Conservation (phyloP, 805 yeast genomes). For the Metschnikowia kofuensis region DNA sequence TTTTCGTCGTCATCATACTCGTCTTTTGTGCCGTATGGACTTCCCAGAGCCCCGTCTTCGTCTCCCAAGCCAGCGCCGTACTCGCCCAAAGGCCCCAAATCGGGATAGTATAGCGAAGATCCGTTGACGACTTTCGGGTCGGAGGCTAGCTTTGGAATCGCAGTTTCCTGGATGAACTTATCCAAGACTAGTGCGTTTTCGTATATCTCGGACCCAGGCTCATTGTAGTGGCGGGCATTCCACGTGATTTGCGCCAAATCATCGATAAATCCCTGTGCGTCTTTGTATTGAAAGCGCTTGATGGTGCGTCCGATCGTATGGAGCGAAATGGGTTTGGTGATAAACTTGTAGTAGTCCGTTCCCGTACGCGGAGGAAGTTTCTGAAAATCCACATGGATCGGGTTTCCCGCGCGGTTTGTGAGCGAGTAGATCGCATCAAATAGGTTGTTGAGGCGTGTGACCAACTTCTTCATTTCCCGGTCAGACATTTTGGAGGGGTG, state of each 20-base stretch:
- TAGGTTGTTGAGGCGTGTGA: constrained; percentile 27
- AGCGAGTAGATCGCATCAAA: constrained; percentile 41
- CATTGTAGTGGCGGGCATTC: constrained; percentile 86
- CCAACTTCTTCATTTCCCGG: constrained; percentile 37
- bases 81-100: constrained; percentile 58
- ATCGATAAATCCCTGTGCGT: constrained; percentile 64
- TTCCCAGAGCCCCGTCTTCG: constrained; percentile 7
- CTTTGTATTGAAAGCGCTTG: constrained; percentile 50
- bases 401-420: constrained; percentile 41
- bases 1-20: constrained; percentile 19
- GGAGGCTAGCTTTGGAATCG: constrained; percentile 48
- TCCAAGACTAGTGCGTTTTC: constrained; percentile 64
- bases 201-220: constrained; percentile 63
- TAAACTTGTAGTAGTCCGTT: constrained; percentile 76
- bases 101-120: constrained; percentile 49
- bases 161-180: constrained; percentile 42
- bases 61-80: constrained; percentile 12
- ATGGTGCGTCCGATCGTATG: constrained; percentile 64
- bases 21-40: constrained; percentile 15
- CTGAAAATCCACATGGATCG: constrained; percentile 57
- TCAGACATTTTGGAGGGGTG: constrained; percentile 24
- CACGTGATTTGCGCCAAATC: constrained; percentile 84
- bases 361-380: constrained; percentile 69
- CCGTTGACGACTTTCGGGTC: constrained; percentile 38
- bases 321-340: constrained; percentile 78